These are phyloP conservation scores for Skeletonema potamos DNA, from an alignment of 108 stramenopile species.

Conservation along the genomic window DNA sequence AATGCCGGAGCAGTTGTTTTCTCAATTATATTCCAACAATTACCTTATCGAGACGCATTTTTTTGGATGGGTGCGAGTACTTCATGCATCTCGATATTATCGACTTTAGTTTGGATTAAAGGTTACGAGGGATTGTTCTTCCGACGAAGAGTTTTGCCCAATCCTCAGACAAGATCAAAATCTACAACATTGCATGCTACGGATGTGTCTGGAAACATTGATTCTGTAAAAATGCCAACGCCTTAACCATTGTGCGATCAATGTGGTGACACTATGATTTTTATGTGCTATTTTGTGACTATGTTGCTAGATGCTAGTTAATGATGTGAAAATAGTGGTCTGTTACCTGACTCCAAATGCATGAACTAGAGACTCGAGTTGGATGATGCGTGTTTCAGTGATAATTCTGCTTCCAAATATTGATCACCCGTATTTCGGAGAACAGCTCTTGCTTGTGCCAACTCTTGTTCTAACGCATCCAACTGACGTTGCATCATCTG, in stretches of 20 bases:
- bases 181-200: neutral
- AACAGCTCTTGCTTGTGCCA: conserved; percentile 37
- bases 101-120: conserved; percentile 64
- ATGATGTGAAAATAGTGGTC: neutral
- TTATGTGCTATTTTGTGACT: neutral
- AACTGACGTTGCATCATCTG: conserved; percentile 58
- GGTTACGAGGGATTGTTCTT: conserved; percentile 65
- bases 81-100: conserved; percentile 46
- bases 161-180: neutral
- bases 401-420: neutral
- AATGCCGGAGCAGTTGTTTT: conserved; percentile 74
- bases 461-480: conserved; percentile 62
- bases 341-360: neutral
- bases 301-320: neutral
- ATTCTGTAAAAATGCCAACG: neutral
- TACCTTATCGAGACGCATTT: conserved; percentile 55
- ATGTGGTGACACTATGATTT: neutral
- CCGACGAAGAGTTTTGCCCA: conserved; percentile 2
- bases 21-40: conserved; percentile 54
- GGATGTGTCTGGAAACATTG: neutral
- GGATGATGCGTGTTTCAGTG: neutral
- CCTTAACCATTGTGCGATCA: neutral
- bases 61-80: conserved; percentile 67
- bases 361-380: neutral
- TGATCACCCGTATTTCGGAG: neutral